Conservation (phyloP, 176 grass and related monocot genomes). For the Musa beccarii region DNA sequence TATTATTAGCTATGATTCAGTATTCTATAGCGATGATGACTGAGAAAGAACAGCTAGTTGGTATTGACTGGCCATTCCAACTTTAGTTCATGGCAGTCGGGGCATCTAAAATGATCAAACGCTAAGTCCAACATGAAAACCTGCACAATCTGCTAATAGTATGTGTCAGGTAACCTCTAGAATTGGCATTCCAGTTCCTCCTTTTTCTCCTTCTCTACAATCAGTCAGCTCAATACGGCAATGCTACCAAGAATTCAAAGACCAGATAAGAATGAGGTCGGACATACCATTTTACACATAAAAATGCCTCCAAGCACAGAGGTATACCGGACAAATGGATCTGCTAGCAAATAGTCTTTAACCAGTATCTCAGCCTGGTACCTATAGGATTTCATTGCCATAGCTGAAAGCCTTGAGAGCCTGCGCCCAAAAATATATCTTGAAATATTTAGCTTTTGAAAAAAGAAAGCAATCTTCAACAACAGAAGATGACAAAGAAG, state of each 20-base stretch:
- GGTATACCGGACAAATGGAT: conserved; percentile 65
- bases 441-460: not conserved
- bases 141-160: too few relatives aligned
- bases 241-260: not conserved
- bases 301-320: conserved; percentile 74
- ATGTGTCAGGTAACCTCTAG: too few relatives aligned
- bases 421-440: conserved; percentile 18
- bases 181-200: too few relatives aligned
- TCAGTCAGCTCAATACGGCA: not conserved
- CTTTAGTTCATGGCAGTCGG: too few relatives aligned
- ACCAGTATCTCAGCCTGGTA: conserved; percentile 66
- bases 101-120: too few relatives aligned
- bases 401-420: conserved; percentile 29
- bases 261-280: not conserved
- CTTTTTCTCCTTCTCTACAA: not conserved
- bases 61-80: too few relatives aligned
- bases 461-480: not conserved
- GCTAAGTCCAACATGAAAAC: too few relatives aligned
- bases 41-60: too few relatives aligned
- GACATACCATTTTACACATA: conserved; percentile 87
- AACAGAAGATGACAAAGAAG: not conserved
- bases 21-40: too few relatives aligned
- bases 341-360: conserved; percentile 84
- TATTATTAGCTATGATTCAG: too few relatives aligned
- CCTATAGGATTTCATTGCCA: conserved; percentile 60